These are phyloP conservation scores for Solanum clarkiae DNA, from an alignment of 257 asterid species.

Conservation along the genomic window DNA sequence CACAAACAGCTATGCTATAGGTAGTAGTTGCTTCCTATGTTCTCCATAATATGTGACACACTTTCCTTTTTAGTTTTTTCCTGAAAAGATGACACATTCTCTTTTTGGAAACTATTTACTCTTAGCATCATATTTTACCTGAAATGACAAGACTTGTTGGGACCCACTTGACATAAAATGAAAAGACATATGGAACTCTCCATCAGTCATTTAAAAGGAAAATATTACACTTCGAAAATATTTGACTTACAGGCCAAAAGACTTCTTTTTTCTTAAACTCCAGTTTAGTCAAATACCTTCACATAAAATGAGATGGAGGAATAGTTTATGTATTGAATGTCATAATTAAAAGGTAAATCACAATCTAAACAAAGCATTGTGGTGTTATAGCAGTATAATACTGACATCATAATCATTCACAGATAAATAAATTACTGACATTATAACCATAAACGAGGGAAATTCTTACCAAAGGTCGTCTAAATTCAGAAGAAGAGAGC, in stretches of 20 bases:
- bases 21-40: neutral
- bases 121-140: neutral
- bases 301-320: neutral
- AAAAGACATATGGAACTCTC: neutral
- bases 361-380: neutral
- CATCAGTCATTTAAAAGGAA: neutral
- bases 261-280: neutral
- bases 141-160: neutral
- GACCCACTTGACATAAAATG: neutral
- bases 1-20: neutral
- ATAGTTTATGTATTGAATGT: neutral
- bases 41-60: neutral
- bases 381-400: neutral
- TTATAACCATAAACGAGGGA: neutral
- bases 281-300: neutral
- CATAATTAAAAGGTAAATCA: neutral
- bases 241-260: neutral
- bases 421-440: neutral
- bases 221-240: neutral
- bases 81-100: neutral
- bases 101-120: neutral
- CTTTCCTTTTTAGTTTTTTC: neutral
- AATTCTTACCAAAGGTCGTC: slow-evolving; percentile 69
- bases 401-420: neutral
- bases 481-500: slow-evolving; percentile 38